Base-by-base conservation (phyloP, 129 eudicot species). In the Calendula officinalis region DNA sequence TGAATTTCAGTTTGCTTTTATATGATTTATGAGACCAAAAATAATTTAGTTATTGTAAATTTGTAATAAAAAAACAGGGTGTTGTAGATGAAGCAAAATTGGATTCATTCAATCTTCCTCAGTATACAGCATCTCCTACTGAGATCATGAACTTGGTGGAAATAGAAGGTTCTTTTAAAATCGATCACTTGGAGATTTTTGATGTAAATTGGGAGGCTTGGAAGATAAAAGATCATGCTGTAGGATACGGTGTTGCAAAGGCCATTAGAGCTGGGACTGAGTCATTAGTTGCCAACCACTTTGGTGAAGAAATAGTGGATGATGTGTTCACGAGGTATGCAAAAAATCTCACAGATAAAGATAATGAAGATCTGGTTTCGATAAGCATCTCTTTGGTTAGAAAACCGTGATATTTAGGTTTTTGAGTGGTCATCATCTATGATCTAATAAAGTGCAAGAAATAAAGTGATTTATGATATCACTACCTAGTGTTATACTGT, bases 201-300 rank as follows among this genome's bases (percentile, higher is more conserved):
- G 68, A 73, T 16, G 70, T 81, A 11, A 55, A 68, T 15, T 82
- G 85, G 86, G 65, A 62, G 4, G 74, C 48, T 1, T 60, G 68
- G 61, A 58, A 60, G 56, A 60, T n/a, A 38, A 49, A 48, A 8
- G 63, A 48, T 17, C 41, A 73, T 1, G 22, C 6, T 6, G 68
- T 68, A 4, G 83, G 77, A 63, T 60, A 70, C 17, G 53, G 60
- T 15, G 78, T 77, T 39, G 69, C 82, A 16, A 71, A 46, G 71
- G 74, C 68, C 35, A 60, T 84, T 64, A 78, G 84, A 64, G 73
- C 87, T 6, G 82, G 53, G 34, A 47, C 72, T 15, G 87, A 78
- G 38, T 68, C 84, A 0, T 52, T 84, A 60, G 75, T 84, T 43
- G 74, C 41, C 6, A 72, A 62, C 54, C 91, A 84, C 32, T 84